A percentile compares a stretch with the other conserved stretches of the same genome.
These are phyloP conservation scores for Xylariaceae sp. DNA, from an alignment of 2,329 filamentous ascomycete species.

Conservation along the genomic window DNA sequence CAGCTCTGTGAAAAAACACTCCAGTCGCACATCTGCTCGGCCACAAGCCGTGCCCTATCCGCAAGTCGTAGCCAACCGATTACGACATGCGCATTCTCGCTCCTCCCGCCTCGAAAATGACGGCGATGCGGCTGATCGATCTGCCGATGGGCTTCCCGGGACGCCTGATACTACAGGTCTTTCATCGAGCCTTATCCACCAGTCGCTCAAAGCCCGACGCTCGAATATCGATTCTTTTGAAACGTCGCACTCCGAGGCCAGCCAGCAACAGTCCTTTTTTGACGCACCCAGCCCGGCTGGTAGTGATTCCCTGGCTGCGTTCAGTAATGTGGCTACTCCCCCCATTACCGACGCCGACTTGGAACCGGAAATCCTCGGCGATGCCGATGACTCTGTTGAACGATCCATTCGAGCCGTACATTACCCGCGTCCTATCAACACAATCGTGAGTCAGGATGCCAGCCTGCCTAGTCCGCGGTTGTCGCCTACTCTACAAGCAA, in stretches of 20 bases:
- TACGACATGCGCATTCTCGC: conserved; percentile 36
- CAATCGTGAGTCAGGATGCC: conserved; percentile 73
- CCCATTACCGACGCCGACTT: conserved; percentile 69
- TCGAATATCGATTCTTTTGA: conserved; percentile 40
- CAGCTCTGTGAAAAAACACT: conserved; percentile 29
- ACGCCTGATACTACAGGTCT: conserved; percentile 56
- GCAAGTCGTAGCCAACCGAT: conserved; percentile 34
- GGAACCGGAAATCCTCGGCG: conserved; percentile 56
- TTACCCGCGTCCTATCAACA: conserved; percentile 55
- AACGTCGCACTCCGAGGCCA: conserved; percentile 41
- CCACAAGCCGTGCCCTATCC: conserved; percentile 30
- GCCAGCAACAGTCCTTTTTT: conserved; percentile 38
- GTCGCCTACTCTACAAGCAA: conserved; percentile 81
- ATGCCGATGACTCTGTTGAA: conserved; percentile 46
- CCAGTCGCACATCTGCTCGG: conserved; percentile 27
- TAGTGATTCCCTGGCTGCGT: conserved; percentile 54
- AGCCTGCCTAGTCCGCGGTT: conserved; percentile 91
- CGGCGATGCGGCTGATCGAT: conserved; percentile 22
- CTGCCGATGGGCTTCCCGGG: conserved; percentile 38
- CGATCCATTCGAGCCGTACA: conserved; percentile 43
- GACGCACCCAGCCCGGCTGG: conserved; percentile 48
- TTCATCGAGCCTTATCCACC: conserved; percentile 20
- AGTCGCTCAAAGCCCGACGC: conserved; percentile 40
- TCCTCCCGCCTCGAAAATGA: conserved; percentile 30
- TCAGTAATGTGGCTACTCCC: conserved; percentile 65